phyloP scores from a whole-genome alignment of 768 basidiomycete species.

The Amanita inopinata region DNA sequence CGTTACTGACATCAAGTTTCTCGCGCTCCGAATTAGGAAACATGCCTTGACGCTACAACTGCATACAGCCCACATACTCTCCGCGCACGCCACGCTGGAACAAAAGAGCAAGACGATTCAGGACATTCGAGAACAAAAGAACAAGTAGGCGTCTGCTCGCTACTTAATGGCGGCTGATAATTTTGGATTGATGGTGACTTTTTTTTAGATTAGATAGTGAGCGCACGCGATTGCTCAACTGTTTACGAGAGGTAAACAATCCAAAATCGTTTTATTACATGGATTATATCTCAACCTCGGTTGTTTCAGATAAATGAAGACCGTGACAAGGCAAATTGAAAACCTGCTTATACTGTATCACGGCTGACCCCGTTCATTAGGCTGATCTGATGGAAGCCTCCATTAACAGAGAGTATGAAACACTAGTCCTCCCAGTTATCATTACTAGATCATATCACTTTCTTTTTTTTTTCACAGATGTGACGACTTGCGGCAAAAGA shows the following conservation, averaged over 20 bases:
- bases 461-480: slow-evolving; percentile 33
- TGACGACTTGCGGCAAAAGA: slow-evolving; percentile 55
- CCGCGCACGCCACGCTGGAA: slow-evolving; percentile 71
- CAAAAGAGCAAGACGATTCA: slow-evolving; percentile 72
- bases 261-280: neutral
- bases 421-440: slow-evolving; percentile 6
- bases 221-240: slow-evolving; percentile 54
- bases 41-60: slow-evolving; percentile 77
- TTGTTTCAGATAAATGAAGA: slow-evolving; percentile 63
- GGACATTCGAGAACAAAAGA: slow-evolving; percentile 77
- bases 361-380: slow-evolving; percentile 21
- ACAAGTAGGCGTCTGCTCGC: slow-evolving; percentile 43
- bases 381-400: slow-evolving; percentile 62
- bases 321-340: slow-evolving; percentile 57
- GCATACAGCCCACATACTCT: slow-evolving; percentile 81
- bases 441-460: neutral
- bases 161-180: neutral
- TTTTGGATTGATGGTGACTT: slow-evolving; percentile 1
- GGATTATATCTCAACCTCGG: slow-evolving; percentile 7
- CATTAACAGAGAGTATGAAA: slow-evolving; percentile 56
- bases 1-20: no score
- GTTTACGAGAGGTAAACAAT: slow-evolving; percentile 52
- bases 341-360: neutral
- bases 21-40: slow-evolving; percentile 41
- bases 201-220: slow-evolving; percentile 65